A percentile compares a stretch with the other conserved stretches of the same genome.
These are phyloP conservation scores for Lunasporangiospora selenospora DNA, from an alignment of 192 early-diverging fungal genomes.

Conservation along the genomic window DNA sequence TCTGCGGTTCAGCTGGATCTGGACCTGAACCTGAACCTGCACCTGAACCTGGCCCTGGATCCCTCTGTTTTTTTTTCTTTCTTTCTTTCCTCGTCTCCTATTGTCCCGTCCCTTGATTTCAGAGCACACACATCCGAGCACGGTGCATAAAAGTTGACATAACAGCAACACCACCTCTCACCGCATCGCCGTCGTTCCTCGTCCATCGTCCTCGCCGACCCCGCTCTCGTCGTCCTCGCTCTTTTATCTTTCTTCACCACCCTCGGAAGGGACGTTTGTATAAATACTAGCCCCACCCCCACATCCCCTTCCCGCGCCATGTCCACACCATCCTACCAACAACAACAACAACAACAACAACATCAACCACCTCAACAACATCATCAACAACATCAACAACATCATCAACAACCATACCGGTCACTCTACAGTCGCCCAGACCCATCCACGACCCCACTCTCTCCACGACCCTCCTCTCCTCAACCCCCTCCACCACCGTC, in stretches of 20 bases:
- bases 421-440: too few relatives aligned
- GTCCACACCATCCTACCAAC: constrained; percentile 30
- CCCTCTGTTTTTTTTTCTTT: neutral
- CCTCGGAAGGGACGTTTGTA: constrained; percentile 17
- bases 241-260: neutral
- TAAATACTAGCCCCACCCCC: constrained; percentile 24
- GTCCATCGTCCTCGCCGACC: neutral
- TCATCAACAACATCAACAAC: too few relatives aligned
- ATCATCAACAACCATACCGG: too few relatives aligned
- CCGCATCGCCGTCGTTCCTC: neutral
- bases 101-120: neutral
- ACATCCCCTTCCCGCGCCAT: constrained; percentile 23
- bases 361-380: too few relatives aligned
- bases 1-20: too few relatives aligned
- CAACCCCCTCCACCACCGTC: neutral
- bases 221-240: neutral
- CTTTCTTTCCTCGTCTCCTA: neutral
- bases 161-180: neutral
- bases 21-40: too few relatives aligned
- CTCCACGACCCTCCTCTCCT: too few relatives aligned
- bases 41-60: too few relatives aligned
- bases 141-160: neutral
- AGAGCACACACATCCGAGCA: neutral
- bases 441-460: too few relatives aligned
- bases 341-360: constrained; percentile 3